A percentile compares a stretch with the other conserved stretches of the same genome.
Conservation (phyloP, 495 filamentous ascomycete genomes). For the Podospora sp. region DNA sequence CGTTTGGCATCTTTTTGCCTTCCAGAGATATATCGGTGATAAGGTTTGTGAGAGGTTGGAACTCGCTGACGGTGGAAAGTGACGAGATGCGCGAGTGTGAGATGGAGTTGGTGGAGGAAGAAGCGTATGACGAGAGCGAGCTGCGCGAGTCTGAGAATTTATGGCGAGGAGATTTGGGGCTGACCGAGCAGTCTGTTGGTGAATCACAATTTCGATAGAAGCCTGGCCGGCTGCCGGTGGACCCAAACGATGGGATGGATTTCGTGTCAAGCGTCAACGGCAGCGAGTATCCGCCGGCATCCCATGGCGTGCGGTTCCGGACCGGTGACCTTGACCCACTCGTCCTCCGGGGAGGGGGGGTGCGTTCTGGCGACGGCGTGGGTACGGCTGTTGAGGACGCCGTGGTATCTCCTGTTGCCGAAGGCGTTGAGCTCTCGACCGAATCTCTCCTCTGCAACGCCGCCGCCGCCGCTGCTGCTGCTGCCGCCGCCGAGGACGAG, state of each 20-base stretch:
- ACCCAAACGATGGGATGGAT: slow-evolving; percentile 22
- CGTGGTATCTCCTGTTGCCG: slow-evolving; percentile 30
- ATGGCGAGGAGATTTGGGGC: slow-evolving; percentile 42
- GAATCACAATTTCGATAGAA: slow-evolving; percentile 32
- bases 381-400: slow-evolving; percentile 28
- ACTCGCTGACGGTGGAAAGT: slow-evolving; percentile 41
- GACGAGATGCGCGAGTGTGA: slow-evolving; percentile 48
- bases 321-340: slow-evolving; percentile 36
- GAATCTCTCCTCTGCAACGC: slow-evolving; percentile 28
- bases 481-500: slow-evolving; percentile 14
- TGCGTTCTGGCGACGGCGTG: slow-evolving; percentile 34
- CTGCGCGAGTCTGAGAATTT: slow-evolving; percentile 46
- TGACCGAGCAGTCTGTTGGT: slow-evolving; percentile 31
- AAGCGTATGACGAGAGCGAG: slow-evolving; percentile 43
- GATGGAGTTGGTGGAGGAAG: slow-evolving; percentile 35
- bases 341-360: slow-evolving; percentile 21
- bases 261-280: slow-evolving; percentile 39
- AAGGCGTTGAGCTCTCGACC: slow-evolving; percentile 29
- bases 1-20: background rate
- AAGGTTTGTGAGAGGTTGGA: slow-evolving; percentile 24
- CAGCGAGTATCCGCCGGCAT: slow-evolving; percentile 46
- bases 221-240: slow-evolving; percentile 12
- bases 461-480: slow-evolving; percentile 1
- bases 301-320: slow-evolving; percentile 50
- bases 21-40: slow-evolving; percentile 22